Evolutionary conservation across 345 rosid genomes (phyloP), one percentile per base, ranked within the genome.

Genomic region (Jatropha curcas): DNA sequence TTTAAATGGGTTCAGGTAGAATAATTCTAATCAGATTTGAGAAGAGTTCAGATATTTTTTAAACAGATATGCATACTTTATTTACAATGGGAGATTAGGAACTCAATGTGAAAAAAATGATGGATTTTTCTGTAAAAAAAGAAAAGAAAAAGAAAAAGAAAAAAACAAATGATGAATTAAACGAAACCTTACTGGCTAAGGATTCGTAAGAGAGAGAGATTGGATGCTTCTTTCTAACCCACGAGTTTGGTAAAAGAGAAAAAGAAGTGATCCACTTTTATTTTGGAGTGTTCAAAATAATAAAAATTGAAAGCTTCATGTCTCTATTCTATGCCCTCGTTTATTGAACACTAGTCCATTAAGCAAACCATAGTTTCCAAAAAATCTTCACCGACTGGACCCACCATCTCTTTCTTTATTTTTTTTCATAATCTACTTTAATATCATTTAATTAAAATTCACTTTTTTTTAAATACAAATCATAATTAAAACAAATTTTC

Each of bases 131-230:
- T 16, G 22, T 50, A 16, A 50, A 16, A 2, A 50, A 17, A 50
- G n/a, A 16, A 50, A 50, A 50, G 4, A 50, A 5, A 16, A 50
- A 50, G 7, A 0, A 53, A 5, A 22, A 20, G 28, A 53, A n/a
- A 9, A 37, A 37, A 4, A 9, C 7, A 62, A 34, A 2, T 12
- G 7, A 57, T 1, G 59, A 55, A 16, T 11, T 13, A 25, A 27
- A 7, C 0, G 70, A 9, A 66, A 10, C 14, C 70, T 66, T 66
- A 66, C 19, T 3, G 70, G 43, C 41, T 66, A 66, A 66, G 70
- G 43, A 66, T 48, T 30, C 12, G 7, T 24, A 6, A 4, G 39
- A 55, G 1, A 46, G 20, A 43, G 4, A 41, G 27, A 43, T 4
- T 2, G 16, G 19, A 24, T 1, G 53, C 51, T 4, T n/a, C 53